Evolutionary conservation across 2,329 filamentous ascomycete genomes (phyloP).

Genomic region (Xylaria sp.): DNA sequence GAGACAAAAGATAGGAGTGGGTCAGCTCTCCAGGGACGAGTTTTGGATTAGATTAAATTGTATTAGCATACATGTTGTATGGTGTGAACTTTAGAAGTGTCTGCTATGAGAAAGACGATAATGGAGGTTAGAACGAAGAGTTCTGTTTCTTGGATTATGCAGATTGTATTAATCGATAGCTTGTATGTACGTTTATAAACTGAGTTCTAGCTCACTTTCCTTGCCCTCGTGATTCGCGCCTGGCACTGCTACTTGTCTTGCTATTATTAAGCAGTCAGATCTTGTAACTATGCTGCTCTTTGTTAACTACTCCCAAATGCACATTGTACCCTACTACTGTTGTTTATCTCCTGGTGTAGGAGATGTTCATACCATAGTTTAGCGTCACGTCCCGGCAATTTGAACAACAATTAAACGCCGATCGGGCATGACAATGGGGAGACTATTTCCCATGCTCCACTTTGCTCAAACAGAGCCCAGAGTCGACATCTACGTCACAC

Average conservation of each 20-base stretch:
- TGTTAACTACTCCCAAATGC: too few species aligned
- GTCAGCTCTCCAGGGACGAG: constrained; percentile 78
- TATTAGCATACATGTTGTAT: background rate
- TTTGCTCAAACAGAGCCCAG: too few species aligned
- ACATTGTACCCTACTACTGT: too few species aligned
- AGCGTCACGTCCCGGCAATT: background rate
- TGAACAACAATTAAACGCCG: background rate
- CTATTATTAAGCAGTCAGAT: background rate
- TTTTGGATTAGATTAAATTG: constrained; percentile 62
- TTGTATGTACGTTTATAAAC: constrained; percentile 28
- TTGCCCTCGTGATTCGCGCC: constrained; percentile 3
- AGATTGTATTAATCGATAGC: constrained; percentile 31
- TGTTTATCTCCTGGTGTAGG: too few species aligned
- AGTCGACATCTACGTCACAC: too few species aligned
- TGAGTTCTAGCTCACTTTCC: background rate
- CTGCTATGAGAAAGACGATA: constrained; percentile 1
- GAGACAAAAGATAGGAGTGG: constrained; percentile 86
- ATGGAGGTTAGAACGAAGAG: background rate
- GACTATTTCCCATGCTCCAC: too few species aligned
- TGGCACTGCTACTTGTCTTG: background rate
- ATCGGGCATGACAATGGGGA: background rate
- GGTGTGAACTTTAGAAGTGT: background rate
- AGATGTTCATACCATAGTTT: background rate
- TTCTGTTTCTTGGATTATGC: constrained; percentile 19
- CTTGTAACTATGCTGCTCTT: too few species aligned